Percentiles rank a stretch among this genome's conserved stretches.
phyloP scores from a whole-genome alignment of 73 alveolate species.

The Tetrahymena malaccensis region DNA sequence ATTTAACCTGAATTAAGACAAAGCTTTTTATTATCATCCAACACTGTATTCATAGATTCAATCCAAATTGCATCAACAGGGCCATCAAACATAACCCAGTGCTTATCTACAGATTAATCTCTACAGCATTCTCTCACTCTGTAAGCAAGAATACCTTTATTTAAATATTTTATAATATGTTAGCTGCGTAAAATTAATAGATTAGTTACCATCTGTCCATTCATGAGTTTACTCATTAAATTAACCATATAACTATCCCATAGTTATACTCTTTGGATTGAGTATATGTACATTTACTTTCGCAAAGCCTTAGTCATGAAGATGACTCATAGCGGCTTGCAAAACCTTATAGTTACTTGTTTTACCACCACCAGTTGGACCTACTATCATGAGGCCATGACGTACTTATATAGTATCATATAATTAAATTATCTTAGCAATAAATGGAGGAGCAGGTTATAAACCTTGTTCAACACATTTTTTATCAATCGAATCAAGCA shows the following conservation, averaged over 20 bases:
- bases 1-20: slow-evolving; percentile 74
- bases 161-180: too few relatives aligned
- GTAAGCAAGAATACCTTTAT: slow-evolving; percentile 67
- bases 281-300: slow-evolving; percentile 81
- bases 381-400: slow-evolving; percentile 96
- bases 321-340: slow-evolving; percentile 75
- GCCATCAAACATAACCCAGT: slow-evolving; percentile 98
- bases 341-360: slow-evolving; percentile 78
- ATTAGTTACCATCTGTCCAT: slow-evolving; percentile 91
- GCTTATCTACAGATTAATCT: slow-evolving; percentile 72
- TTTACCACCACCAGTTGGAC: slow-evolving; percentile 98
- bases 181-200: too few relatives aligned
- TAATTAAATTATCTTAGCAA: slow-evolving; percentile 89
- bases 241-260: slow-evolving; percentile 97
- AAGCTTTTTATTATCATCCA: slow-evolving; percentile 94
- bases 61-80: slow-evolving; percentile 96
- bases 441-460: slow-evolving; percentile 87
- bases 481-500: slow-evolving; percentile 50
- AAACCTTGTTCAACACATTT: slow-evolving; percentile 74
- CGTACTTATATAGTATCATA: slow-evolving; percentile 95
- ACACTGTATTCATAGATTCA: slow-evolving; percentile 97
- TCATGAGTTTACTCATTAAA: slow-evolving; percentile 96
- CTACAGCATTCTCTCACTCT: slow-evolving; percentile 80
- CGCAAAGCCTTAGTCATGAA: slow-evolving; percentile 53
- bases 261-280: slow-evolving; percentile 98